Base-by-base conservation (phyloP, 768 basidiomycete species). In the Leccinum imitatum region DNA sequence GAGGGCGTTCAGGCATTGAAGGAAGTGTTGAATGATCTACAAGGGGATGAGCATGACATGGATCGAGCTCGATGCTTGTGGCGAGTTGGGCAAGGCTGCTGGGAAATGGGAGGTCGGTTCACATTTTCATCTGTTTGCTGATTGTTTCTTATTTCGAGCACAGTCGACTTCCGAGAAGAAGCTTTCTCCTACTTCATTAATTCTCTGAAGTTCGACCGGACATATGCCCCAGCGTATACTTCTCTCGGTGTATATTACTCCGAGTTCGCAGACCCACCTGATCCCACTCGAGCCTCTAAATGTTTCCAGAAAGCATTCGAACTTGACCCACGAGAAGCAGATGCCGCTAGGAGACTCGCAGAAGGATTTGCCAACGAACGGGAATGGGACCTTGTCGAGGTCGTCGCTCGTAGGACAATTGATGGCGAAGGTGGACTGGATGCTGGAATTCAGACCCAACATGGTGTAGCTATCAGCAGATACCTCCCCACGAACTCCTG, bases 291-390 rank as follows among this genome's bases (percentile, higher is more conserved):
- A 39, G 91, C 96, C 0, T 89, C 91, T 3, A 95, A 95, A 71
- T 98, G 96, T 71, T 98, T 96, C 74, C 95, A 98, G 68, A 98
- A 96, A 69, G 97, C 96, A 0, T 98, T 99, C 67, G 97, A 98
- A 73, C 84, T 98, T 6, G 96, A 98, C 75, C 83, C 94, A 2
- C 82, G 90, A 15, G 93, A 99, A 74, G 86, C 82, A 11, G 85
- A 89, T 21, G 94, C 97, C 2, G 97, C 96, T 0, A 80, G 83
- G 55, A 80, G 87, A 58, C 80, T 99, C 4, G 95, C 93, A 0
- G 85, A 89, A 65, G 89, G 91, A 3, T 98, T 98, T 72, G 94
- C 95, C 0, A 87, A 94, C 58, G 91, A 97, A 63, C 82, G 85
- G 56, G 96, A 97, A 69, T 98, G 97, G 97, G 91, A 95, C 68